Conservation (phyloP, 2,329 filamentous ascomycete genomes). For the Esteya vermicola region DNA sequence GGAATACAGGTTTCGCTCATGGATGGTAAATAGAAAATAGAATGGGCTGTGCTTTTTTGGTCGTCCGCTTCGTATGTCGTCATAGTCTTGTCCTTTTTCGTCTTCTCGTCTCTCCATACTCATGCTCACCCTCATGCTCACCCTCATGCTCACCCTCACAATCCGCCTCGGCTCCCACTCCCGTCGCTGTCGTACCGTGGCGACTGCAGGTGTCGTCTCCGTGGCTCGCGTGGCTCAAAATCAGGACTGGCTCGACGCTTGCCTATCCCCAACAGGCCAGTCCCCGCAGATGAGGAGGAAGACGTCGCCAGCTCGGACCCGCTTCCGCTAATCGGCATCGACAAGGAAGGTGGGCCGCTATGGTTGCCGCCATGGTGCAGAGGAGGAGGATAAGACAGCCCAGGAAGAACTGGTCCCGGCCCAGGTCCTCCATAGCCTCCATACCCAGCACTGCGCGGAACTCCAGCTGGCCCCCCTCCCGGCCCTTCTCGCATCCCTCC, state of each 20-base stretch:
- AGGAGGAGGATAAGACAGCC: not conserved
- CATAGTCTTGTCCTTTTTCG: not conserved
- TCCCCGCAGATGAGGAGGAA: no score
- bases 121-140: not conserved
- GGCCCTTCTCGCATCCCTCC: no score
- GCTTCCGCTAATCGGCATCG: not conserved
- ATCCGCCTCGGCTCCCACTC: not conserved
- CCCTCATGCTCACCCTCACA: not conserved
- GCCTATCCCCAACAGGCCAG: constrained; percentile 14
- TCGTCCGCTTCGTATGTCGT: not conserved
- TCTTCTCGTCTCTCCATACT: not conserved
- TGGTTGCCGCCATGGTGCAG: no score
- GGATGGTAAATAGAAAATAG: not conserved
- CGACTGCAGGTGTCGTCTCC: constrained; percentile 24
- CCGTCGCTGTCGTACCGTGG: constrained; percentile 13
- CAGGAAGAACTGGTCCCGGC: not conserved
- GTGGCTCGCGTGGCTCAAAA: constrained; percentile 26
- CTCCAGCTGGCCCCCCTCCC: no score
- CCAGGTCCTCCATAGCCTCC: not conserved
- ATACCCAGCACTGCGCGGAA: no score
- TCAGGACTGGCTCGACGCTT: constrained; percentile 42
- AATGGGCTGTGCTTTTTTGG: not conserved
- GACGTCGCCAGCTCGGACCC: constrained; percentile 4
- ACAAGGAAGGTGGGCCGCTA: no score
- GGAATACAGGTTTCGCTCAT: not conserved